Evolutionary conservation across 2,329 filamentous ascomycete species (phyloP), one percentile per base, ranked within the genome.

Genomic region (Beauveria sp.): DNA sequence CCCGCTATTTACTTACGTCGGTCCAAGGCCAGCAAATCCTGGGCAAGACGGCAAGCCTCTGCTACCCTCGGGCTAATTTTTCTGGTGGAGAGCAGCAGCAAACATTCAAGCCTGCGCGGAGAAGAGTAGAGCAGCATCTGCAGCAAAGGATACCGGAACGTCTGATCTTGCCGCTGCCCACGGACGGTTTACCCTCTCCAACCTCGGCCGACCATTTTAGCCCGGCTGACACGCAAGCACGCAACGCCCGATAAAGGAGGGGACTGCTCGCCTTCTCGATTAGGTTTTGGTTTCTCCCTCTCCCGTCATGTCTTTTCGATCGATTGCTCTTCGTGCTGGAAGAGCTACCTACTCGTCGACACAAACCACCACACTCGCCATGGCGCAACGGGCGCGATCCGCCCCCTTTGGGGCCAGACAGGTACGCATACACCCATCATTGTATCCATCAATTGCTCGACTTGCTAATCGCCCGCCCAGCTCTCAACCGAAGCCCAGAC

Each of bases 311-410:
- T 85, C 83, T 72, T 79, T 81, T 73, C 77, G 78, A 73, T 74
- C 79, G 62, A 72, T 86, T 66, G 74, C 77, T 68, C 70, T 75
- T 68, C 80, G 84, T 73, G 82, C 82, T 75, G 80, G 79, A 70
- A 73, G 77, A 67, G 79, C 79, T 69, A 79, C 78, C 66, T 73
- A 75, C 68, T 70, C 76, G 72, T 71, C 77, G 68, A 70, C 74
- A 67, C 75, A 71, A 68, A 77, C 74, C 66, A 72, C 69, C 65
- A 73, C 69, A 66, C 70, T 77, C 71, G 73, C 74, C 64, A 96
- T 96, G 91, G 91, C 91, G 73, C 81, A 96, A 66, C 86, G 86
- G 79, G 89, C 89, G 64, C 93, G 89, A 75, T 81, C 92, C 66
- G 77, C 81, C 73, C 79, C 86, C 66, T 81, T 85, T 67, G 77